Percentiles rank a stretch among this genome's conserved stretches.
Evolutionary conservation across 352 stramenopile genomes (phyloP).

Genomic region (Discostella stelligera): DNA sequence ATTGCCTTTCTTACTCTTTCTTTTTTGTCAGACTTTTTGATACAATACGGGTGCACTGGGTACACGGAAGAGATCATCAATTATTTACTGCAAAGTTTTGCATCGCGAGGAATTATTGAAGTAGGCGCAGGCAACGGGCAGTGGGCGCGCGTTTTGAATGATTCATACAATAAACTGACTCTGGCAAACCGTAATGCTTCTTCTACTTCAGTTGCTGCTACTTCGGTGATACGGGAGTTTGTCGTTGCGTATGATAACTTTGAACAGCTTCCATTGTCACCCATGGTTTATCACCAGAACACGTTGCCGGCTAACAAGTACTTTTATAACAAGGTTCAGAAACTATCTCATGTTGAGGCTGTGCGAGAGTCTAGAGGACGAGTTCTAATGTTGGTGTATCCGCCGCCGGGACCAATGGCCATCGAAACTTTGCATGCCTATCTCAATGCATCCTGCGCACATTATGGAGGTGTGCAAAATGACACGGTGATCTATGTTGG

Average conservation of each 20-base stretch:
- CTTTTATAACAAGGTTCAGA: slow-evolving; percentile 65
- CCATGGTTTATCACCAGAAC: slow-evolving; percentile 68
- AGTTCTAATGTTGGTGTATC: slow-evolving; percentile 82
- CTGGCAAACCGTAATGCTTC: slow-evolving; percentile 6
- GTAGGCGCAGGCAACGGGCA: slow-evolving; percentile 78
- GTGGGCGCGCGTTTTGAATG: slow-evolving; percentile 63
- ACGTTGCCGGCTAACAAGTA: slow-evolving; percentile 68
- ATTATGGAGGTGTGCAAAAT: slow-evolving; percentile 43
- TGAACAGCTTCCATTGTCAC: slow-evolving; percentile 61
- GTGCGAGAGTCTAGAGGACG: slow-evolving; percentile 51
- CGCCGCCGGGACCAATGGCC: slow-evolving; percentile 76
- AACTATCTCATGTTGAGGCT: slow-evolving; percentile 44
- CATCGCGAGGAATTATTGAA: slow-evolving; percentile 72
- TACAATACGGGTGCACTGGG: slow-evolving; percentile 74
- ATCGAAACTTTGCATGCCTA: slow-evolving; percentile 68
- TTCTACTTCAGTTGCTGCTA: background rate
- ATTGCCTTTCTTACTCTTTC: background rate
- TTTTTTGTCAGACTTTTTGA: slow-evolving; percentile 55
- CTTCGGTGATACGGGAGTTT: slow-evolving; percentile 42
- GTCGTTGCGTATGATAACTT: slow-evolving; percentile 76
- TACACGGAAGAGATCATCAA: slow-evolving; percentile 70
- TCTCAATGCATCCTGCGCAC: slow-evolving; percentile 26
- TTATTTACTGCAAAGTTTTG: slow-evolving; percentile 48
- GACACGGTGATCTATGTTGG: slow-evolving; percentile 79
- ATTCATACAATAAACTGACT: slow-evolving; percentile 28